Conservation (phyloP, 176 grass and related monocot species). For the Canna indica region DNA sequence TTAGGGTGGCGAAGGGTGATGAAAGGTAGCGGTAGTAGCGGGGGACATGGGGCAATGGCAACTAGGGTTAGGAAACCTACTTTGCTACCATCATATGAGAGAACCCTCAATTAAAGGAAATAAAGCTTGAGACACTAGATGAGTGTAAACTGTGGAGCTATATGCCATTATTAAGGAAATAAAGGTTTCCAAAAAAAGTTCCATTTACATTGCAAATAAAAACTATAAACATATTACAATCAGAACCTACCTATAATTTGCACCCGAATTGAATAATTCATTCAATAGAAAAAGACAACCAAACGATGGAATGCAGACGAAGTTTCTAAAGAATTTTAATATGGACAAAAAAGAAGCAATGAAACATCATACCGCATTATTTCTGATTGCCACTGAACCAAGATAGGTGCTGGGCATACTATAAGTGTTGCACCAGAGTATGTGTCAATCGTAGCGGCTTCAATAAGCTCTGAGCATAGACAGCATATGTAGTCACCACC, state of each 20-base stretch:
- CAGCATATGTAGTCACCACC: slow-evolving; percentile 51
- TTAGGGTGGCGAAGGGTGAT: no score
- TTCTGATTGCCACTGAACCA: slow-evolving; percentile 87
- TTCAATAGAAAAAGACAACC: background rate
- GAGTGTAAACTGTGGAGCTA: no score
- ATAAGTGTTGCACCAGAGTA: slow-evolving; percentile 63
- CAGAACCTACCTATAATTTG: background rate
- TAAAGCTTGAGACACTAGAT: no score
- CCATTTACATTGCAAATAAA: background rate
- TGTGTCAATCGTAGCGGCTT: slow-evolving; percentile 58
- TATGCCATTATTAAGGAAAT: background rate
- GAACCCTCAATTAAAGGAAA: no score
- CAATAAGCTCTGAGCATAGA: slow-evolving; percentile 66
- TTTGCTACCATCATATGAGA: no score
- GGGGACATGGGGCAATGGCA: no score
- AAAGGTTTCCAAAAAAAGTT: background rate
- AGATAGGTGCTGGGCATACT: slow-evolving; percentile 84
- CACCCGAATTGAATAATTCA: background rate
- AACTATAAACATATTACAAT: background rate
- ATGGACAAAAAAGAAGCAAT: background rate
- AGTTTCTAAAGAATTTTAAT: background rate
- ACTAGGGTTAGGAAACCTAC: no score
- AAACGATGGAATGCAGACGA: background rate
- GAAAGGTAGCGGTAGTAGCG: no score
- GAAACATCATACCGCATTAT: slow-evolving; percentile 65